Base-by-base conservation (phyloP, 2,329 filamentous ascomycete genomes). In the Drechslera avenae region DNA sequence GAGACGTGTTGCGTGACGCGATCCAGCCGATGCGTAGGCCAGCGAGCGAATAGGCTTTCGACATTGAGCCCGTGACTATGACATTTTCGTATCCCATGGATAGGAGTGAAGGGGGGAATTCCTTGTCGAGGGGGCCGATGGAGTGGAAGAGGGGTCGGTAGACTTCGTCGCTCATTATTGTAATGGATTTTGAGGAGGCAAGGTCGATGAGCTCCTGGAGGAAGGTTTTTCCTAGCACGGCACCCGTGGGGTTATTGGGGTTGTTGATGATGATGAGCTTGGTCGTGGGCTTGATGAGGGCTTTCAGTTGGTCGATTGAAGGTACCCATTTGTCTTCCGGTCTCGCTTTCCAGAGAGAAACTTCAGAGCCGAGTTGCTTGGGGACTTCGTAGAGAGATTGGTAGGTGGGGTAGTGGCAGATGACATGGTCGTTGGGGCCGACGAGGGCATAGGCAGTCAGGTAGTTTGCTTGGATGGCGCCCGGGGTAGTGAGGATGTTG, bases 1-100 rank as follows among this genome's bases (percentile, higher is more conserved):
- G 79, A 0, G 76, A 74, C 4, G 69, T 67, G 69, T 85, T 83
- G 19, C 84, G 83, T 12, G 86, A 87, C 3, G 88, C 89, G 50
- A 93, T 80, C 91, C 91, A 97, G 26, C 91, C 91, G 1, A 92
- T 74, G 1, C 91, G 85, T 54, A 95, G 86, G 2, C 91, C 91
- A 1, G 91, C 90, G 4, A 96, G 76, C 2, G 88, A 85, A 74
- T 91, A 96, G 0, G 90, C 88, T 75, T 96, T 96, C 19, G 88
- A 93, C 78, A 95, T 84, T 14, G 89, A 92, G 12, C 91, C 87
- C 0, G 89, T 94, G 10, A 85, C 84, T 26, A 96, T 79, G 17
- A 83, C 82, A 48, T 86, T 87, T 3, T 82, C 75, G 72, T 95
- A 94, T 35, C 85, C 86, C 35, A 94, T 77, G 0, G 88, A 84